Conservation (phyloP, 805 yeast species). For the Blastobotrys robertii region DNA sequence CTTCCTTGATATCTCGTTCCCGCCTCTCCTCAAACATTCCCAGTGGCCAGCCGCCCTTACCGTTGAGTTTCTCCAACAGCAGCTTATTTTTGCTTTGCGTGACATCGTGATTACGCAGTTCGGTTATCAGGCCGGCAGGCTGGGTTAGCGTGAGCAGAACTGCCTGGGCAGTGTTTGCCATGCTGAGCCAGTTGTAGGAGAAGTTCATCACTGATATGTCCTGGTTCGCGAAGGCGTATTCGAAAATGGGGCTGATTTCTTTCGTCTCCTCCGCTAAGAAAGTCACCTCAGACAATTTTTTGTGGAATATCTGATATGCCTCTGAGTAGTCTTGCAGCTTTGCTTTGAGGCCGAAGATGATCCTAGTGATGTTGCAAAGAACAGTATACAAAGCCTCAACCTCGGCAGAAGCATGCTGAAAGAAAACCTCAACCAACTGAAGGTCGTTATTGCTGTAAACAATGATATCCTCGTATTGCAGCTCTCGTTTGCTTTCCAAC, state of each 20-base stretch:
- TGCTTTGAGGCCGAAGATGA: constrained; percentile 11
- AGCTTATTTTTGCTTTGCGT: constrained; percentile 17
- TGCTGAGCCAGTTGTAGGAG: constrained; percentile 1
- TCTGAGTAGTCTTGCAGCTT: constrained; percentile 13
- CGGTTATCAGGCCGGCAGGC: constrained; percentile 21
- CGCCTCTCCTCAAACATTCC: constrained; percentile 28
- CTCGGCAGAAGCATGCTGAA: constrained; percentile 17
- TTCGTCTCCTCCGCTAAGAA: constrained; percentile 3
- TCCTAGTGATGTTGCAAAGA: constrained; percentile 5
- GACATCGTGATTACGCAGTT: constrained; percentile 18
- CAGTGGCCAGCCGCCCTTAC: constrained; percentile 23
- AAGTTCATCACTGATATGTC: constrained; percentile 3
- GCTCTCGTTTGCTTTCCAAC: constrained; percentile 18
- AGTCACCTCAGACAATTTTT: constrained; percentile 7
- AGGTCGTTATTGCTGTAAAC: constrained; percentile 14
- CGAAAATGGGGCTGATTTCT: constrained; percentile 5
- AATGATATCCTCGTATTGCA: constrained; percentile 14
- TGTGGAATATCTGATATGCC: constrained; percentile 12
- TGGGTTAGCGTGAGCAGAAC: constrained; percentile 20
- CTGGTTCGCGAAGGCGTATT: constrained; percentile 3
- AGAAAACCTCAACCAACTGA: constrained; percentile 17
- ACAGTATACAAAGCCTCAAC: constrained; percentile 8
- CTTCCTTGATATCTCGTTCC: constrained; percentile 22
- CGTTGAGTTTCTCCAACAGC: constrained; percentile 16
- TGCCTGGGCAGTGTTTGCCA: constrained; percentile 11